These are phyloP conservation scores for Austropuccinia psidii DNA, from an alignment of 1,284 basidiomycete species.

Conservation along the genomic window DNA sequence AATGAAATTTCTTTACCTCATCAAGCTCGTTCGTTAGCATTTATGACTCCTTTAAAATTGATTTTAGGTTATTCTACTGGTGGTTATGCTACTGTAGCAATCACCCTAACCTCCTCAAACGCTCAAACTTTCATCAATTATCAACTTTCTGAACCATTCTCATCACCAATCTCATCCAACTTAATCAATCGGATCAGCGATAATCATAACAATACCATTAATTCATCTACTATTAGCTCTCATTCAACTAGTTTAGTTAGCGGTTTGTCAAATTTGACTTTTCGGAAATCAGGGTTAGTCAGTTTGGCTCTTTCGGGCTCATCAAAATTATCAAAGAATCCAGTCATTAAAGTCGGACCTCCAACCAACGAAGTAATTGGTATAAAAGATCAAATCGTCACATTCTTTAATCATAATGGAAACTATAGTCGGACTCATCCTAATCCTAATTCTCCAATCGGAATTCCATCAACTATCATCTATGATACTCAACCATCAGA, in stretches of 20 bases:
- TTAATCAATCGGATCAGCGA: neutral
- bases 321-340: conserved; percentile 1
- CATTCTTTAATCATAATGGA: conserved; percentile 20
- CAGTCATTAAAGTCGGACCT: conserved; percentile 5
- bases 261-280: conserved; percentile 11
- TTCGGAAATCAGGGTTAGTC: conserved; percentile 15
- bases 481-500: conserved; percentile 41
- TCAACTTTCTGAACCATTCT: conserved; percentile 54
- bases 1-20: conserved; percentile 54
- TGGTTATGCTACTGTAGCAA: conserved; percentile 15
- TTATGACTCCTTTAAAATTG: conserved; percentile 29
- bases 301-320: neutral
- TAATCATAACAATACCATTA: too few relatives aligned
- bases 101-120: conserved; percentile 59
- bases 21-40: conserved; percentile 40
- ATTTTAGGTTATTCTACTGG: conserved; percentile 30
- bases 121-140: conserved; percentile 57
- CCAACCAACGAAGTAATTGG: conserved; percentile 25
- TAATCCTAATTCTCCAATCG: conserved; percentile 41
- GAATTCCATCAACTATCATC: conserved; percentile 42
- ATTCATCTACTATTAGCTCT: neutral
- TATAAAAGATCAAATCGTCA: conserved; percentile 14
- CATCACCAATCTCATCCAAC: conserved; percentile 39
- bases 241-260: neutral
- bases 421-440: conserved; percentile 53